Percentiles rank a stretch among this genome's conserved stretches.
phyloP scores from a whole-genome alignment of 179 eudicot species.

The Gypsophila paniculata region DNA sequence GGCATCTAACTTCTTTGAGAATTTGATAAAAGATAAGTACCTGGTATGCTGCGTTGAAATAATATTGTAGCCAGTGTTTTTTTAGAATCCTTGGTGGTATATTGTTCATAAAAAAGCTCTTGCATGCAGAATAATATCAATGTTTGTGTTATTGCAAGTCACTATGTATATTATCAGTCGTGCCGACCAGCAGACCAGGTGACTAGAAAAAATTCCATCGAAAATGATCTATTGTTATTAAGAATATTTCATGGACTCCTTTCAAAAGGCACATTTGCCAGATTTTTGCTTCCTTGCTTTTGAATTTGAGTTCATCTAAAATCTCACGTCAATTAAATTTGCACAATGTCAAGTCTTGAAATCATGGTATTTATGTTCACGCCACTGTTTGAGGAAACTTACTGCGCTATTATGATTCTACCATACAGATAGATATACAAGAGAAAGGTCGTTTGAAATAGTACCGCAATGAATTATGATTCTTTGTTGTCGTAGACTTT shows the following conservation, averaged over 20 bases:
- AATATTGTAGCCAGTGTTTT: neutral
- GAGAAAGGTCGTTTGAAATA: neutral
- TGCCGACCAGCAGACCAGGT: neutral
- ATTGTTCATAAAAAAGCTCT: neutral
- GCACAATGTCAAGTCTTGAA: neutral
- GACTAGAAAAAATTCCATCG: neutral
- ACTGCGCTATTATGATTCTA: neutral
- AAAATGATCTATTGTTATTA: neutral
- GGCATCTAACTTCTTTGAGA: neutral
- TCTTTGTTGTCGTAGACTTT: conserved; percentile 6
- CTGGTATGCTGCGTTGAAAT: neutral
- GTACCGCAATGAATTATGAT: neutral
- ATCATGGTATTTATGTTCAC: neutral
- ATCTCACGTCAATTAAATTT: neutral
- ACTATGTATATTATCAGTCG: neutral
- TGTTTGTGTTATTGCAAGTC: neutral
- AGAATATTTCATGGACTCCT: neutral
- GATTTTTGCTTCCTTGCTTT: conserved; percentile 6
- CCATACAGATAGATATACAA: neutral
- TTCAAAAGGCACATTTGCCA: neutral
- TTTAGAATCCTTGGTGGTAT: neutral
- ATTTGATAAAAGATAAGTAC: neutral
- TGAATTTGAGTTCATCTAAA: neutral
- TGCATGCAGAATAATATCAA: neutral
- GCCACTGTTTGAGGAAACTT: neutral